Conservation (phyloP, 2,329 filamentous ascomycete genomes). For the Colletotrichum sidae region DNA sequence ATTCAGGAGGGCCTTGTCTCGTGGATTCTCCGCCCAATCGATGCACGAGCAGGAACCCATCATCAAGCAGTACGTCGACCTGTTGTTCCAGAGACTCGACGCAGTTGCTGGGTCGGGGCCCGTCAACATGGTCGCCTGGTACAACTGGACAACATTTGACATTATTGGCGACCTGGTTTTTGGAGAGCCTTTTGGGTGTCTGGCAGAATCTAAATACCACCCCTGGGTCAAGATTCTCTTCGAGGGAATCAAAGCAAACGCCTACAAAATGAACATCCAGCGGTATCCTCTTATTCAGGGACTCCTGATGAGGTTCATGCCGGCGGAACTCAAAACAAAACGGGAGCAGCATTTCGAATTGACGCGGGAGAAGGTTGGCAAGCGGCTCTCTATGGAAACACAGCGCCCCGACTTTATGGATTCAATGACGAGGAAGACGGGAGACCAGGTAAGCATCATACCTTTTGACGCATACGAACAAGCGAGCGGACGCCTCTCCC, state of each 20-base stretch:
- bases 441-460: background rate
- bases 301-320: background rate
- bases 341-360: slow-evolving; percentile 8
- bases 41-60: slow-evolving; percentile 46
- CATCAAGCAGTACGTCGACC: slow-evolving; percentile 43
- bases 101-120: background rate
- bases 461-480: too few species aligned
- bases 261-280: background rate
- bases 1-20: slow-evolving; percentile 40
- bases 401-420: slow-evolving; percentile 27
- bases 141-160: slow-evolving; percentile 36
- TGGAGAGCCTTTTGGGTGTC: slow-evolving; percentile 38
- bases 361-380: slow-evolving; percentile 5
- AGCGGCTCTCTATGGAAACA: slow-evolving; percentile 3
- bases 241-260: slow-evolving; percentile 23
- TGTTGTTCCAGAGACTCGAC: slow-evolving; percentile 39
- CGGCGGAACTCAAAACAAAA: background rate
- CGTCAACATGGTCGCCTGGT: slow-evolving; percentile 37
- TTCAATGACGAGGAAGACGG: slow-evolving; percentile 23
- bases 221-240: slow-evolving; percentile 34
- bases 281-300: background rate
- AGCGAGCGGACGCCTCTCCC: too few species aligned
- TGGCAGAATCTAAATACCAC: slow-evolving; percentile 33
- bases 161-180: slow-evolving; percentile 39
- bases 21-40: slow-evolving; percentile 45